Conservation (phyloP, 495 filamentous ascomycete species). For the Penicillium flavigenum region DNA sequence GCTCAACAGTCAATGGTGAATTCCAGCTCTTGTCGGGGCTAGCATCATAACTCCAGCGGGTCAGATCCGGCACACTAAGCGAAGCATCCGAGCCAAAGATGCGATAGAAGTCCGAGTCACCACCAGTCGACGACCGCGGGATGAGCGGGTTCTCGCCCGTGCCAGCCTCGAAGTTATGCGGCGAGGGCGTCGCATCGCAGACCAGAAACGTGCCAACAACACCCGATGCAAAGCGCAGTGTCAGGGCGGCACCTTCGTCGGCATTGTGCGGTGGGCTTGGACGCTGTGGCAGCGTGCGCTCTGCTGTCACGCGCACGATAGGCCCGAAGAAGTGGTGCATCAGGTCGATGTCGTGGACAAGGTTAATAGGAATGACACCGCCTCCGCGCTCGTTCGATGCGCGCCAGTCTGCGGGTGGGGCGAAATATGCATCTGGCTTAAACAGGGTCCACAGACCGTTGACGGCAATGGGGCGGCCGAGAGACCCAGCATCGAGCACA, state of each 20-base stretch:
- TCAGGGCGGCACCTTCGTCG: conserved; percentile 58
- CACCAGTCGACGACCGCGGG: conserved; percentile 30
- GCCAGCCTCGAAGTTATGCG: conserved; percentile 55
- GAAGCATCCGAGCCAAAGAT: conserved; percentile 56
- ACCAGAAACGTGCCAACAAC: conserved; percentile 59
- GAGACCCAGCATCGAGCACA: conserved; percentile 35
- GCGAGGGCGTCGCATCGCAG: conserved; percentile 51
- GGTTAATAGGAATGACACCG: conserved; percentile 57
- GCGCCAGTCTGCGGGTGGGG: conserved; percentile 50
- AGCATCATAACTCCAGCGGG: conserved; percentile 51
- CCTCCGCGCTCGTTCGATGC: conserved; percentile 31
- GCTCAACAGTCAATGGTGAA: conserved; percentile 30
- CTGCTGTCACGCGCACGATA: conserved; percentile 51
- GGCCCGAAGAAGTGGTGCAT: conserved; percentile 59
- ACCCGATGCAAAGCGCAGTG: conserved; percentile 55
- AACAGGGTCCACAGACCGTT: conserved; percentile 55
- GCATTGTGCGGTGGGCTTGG: conserved; percentile 38
- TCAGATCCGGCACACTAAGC: conserved; percentile 57
- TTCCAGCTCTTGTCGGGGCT: conserved; percentile 35
- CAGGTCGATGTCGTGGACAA: conserved; percentile 60
- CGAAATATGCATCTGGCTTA: conserved; percentile 55
- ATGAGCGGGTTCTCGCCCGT: conserved; percentile 61
- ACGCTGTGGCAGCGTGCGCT: conserved; percentile 45
- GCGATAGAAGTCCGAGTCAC: conserved; percentile 50
- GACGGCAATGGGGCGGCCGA: conserved; percentile 52